These are phyloP conservation scores for Suhomyces guaymorum DNA, from an alignment of 1,139 yeast genomes.

Conservation along the genomic window DNA sequence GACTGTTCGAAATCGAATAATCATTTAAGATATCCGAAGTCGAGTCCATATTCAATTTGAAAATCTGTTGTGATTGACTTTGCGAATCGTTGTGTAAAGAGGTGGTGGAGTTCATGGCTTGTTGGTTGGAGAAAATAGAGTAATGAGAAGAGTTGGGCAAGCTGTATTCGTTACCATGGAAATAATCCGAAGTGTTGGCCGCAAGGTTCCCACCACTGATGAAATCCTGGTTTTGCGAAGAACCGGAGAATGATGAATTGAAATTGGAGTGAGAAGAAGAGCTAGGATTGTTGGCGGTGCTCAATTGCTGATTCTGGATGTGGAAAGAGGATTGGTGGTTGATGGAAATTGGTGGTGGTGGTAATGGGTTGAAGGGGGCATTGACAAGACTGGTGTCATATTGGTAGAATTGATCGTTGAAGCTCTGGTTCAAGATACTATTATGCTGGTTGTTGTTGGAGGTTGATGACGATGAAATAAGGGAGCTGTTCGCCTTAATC, in stretches of 20 bases:
- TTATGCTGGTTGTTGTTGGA: slow-evolving; percentile 11
- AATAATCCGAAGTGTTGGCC: slow-evolving; percentile 12
- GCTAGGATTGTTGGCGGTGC: slow-evolving; percentile 7
- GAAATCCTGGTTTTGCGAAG: slow-evolving; percentile 9
- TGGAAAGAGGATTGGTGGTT: slow-evolving; percentile 5
- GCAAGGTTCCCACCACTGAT: slow-evolving; percentile 3
- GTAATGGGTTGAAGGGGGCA: slow-evolving; percentile 21
- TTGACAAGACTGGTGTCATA: slow-evolving; percentile 11
- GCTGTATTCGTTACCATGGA: slow-evolving; percentile 16
- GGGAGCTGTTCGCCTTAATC: slow-evolving; percentile 23
- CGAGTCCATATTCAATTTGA: slow-evolving; percentile 21
- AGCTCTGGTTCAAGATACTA: slow-evolving; percentile 6
- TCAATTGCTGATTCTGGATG: slow-evolving; percentile 5
- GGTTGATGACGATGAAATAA: slow-evolving; percentile 20
- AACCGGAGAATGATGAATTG: slow-evolving; percentile 14
- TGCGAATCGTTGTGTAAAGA: slow-evolving; percentile 18
- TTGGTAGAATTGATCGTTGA: slow-evolving; percentile 16
- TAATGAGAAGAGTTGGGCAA: slow-evolving; percentile 22
- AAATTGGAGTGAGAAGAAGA: slow-evolving; percentile 5
- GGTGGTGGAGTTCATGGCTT: slow-evolving; percentile 22
- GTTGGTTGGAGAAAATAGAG: slow-evolving; percentile 29
- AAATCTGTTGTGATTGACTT: slow-evolving; percentile 12
- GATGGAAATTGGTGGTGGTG: slow-evolving; percentile 26
- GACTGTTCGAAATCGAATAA: slow-evolving; percentile 13
- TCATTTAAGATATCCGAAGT: slow-evolving; percentile 19